Evolutionary conservation across 73 alveolate species (phyloP).

Genomic region (Strombidium stylifer): DNA sequence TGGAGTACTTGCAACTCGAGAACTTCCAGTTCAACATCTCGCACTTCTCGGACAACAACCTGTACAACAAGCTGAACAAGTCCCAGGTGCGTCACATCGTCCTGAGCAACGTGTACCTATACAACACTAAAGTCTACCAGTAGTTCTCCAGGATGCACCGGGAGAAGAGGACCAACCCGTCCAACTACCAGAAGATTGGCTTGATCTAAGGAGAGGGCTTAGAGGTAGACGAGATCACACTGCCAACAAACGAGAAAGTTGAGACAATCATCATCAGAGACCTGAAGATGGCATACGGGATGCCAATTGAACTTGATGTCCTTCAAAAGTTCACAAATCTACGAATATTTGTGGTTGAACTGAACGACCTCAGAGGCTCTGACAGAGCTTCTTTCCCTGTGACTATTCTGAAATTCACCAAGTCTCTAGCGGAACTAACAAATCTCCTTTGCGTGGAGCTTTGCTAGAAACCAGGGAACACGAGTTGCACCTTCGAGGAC

Average conservation of each 20-base stretch:
- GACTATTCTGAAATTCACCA: not conserved
- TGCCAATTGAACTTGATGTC: slow-evolving; percentile 11
- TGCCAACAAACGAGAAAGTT: not conserved
- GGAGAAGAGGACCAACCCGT: no score
- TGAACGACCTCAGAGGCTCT: slow-evolving; percentile 27
- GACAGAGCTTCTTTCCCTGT: slow-evolving; percentile 9
- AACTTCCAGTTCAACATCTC: slow-evolving; percentile 17
- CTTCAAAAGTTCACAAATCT: not conserved
- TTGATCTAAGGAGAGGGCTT: not conserved
- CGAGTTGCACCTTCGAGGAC: slow-evolving; percentile 19
- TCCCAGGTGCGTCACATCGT: not conserved
- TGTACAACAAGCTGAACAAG: slow-evolving; percentile 3
- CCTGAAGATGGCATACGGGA: slow-evolving; percentile 22
- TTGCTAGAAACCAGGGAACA: slow-evolving; percentile 13
- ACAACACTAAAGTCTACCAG: slow-evolving; percentile 9
- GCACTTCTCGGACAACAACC: slow-evolving; percentile 3
- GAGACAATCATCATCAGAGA: slow-evolving; percentile 21
- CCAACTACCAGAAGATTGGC: no score
- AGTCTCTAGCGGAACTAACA: not conserved
- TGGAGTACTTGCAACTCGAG: slow-evolving; percentile 9
- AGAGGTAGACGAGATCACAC: not conserved
- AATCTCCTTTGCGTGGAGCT: slow-evolving; percentile 6
- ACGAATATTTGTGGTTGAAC: slow-evolving; percentile 1
- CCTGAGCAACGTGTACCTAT: slow-evolving; percentile 11
- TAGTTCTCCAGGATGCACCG: no score